phyloP scores from a whole-genome alignment of 176 grass and related monocot genomes.

The Alloteropsis semialata region DNA sequence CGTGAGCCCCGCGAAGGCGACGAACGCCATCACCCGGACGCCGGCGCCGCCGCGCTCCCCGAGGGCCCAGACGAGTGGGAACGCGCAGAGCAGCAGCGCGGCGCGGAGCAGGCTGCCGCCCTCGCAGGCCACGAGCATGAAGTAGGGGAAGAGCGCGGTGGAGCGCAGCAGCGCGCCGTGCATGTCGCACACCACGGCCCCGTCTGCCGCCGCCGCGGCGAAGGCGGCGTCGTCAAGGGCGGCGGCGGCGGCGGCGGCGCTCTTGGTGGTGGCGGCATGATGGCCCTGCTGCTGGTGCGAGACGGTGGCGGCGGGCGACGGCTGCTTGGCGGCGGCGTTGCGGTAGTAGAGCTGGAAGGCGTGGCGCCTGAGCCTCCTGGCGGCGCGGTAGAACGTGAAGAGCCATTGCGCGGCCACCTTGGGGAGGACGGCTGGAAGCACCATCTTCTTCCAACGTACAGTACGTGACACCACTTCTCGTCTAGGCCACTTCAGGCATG shows the following conservation, averaged over 20 bases:
- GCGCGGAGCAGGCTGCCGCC: conserved; percentile 67
- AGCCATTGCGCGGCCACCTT: conserved; percentile 65
- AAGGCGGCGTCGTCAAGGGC: background rate
- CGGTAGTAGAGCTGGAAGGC: conserved; percentile 39
- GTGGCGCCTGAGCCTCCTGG: conserved; percentile 46
- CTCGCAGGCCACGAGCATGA: conserved; percentile 95
- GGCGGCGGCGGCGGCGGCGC: background rate
- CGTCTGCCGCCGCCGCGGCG: background rate
- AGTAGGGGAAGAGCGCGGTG: conserved; percentile 66
- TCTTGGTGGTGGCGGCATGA: background rate
- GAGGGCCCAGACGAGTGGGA: conserved; percentile 52
- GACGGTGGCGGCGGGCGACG: background rate
- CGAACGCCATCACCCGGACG: conserved; percentile 59
- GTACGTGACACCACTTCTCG: background rate
- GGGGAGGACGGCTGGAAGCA: conserved; percentile 46
- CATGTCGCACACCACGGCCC: conserved; percentile 56
- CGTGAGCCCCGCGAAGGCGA: conserved; percentile 64
- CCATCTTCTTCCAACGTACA: conserved; percentile 24
- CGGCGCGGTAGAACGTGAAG: conserved; percentile 48
- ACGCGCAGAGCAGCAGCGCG: conserved; percentile 48
- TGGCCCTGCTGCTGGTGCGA: background rate
- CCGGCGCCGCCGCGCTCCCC: conserved; percentile 34
- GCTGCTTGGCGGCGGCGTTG: background rate
- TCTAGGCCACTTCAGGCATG: background rate
- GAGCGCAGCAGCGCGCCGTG: conserved; percentile 59